Evolutionary conservation across 2,329 filamentous ascomycete species (phyloP), one percentile per base, ranked within the genome.

Genomic region (Aschersonia sp.): DNA sequence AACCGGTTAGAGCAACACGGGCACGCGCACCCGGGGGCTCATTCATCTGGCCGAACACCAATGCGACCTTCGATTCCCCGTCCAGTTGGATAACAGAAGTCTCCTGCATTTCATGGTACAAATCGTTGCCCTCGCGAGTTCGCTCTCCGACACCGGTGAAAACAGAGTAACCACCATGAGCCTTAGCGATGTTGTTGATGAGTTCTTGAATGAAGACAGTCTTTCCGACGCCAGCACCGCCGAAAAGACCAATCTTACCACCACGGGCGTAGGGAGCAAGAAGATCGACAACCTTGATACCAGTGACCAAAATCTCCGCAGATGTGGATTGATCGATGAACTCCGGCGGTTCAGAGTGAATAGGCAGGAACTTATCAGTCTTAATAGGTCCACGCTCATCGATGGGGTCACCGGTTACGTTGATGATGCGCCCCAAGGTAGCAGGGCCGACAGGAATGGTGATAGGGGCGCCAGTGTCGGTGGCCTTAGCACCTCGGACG

Each of bases 21-120:
- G 92, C 92, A 88, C 92, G 92, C 67, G 92, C 92, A 80, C 92
- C 92, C 56, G 92, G 92, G 69, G 92, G 92, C 79, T 98, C 92
- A 82, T 98, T 98, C 92, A 98, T 98, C 80, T 98, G 92, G 80
- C 92, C 92, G 76, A 98, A 98, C 60, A 98, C 92, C 60, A 98
- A 78, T 56, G 92, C 87, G 77, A 97, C 92, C 85, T 98, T 98
- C 71, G 92, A 97, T 65, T 96, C 90, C 72, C 92, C 92, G 57
- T 98, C 92, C 58, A 98, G 87, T 73, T 98, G 83, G 73, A 98
- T 98, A 80, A 98, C 92, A 67, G 86, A 87, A 60, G 92, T 98
- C 78, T 98, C 90, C 79, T 97, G 92, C 92, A 98, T 98, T 82
- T 98, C 92, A 77, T 98, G 90, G 85, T 98, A 98, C 79, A 98